Base-by-base conservation (phyloP, 2,329 filamentous ascomycete genomes). In the Xylaria sp. region DNA sequence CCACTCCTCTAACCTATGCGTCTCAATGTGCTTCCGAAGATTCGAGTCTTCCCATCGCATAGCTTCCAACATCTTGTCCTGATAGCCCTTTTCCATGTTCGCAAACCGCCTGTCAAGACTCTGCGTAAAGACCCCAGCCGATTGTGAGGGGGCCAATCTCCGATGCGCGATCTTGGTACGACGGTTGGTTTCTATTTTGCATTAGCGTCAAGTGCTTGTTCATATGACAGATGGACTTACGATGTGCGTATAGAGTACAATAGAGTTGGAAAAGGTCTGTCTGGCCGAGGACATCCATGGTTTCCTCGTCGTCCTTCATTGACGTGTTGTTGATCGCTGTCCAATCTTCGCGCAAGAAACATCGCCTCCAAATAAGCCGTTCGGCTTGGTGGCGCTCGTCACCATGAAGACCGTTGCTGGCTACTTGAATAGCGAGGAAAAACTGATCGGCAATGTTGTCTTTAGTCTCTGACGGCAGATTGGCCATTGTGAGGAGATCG, bases 301-400 rank as follows among this genome's bases (percentile, higher is more conserved):
- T 85, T 64, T 90, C 84, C 3, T 80, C 78, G 70, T 96, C 93
- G 58, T 87, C 86, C 72, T 91, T 90, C 61, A 89, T 82, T 48
- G 89, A 86, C 0, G 90, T 94, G 67, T 91, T 87, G 72, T 95
- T 94, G 72, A 96, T 85, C 60, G 80, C 81, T 25, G 84, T 80
- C 95, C 95, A 99, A 72, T 97, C 87, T 74, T 97, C 93, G 51
- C 88, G 87, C 67, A 94, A 84, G 71, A 90, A 90, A 63, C 92
- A 89, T 55, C 95, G 87, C 72, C 95, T 90, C 95, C 95, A 99
- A 64, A 98, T 91, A 38, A 87, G 78, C 15, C 80, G 78, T 73
- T 82, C 81, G 4, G 83, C 83, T 65, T 88, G 83, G 65, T 83
- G 82, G 46, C 85, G 81, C n/a, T 85, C 83, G 17, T 80, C 87